phyloP scores from a whole-genome alignment of 768 basidiomycete genomes.

The Galerina marginata region DNA sequence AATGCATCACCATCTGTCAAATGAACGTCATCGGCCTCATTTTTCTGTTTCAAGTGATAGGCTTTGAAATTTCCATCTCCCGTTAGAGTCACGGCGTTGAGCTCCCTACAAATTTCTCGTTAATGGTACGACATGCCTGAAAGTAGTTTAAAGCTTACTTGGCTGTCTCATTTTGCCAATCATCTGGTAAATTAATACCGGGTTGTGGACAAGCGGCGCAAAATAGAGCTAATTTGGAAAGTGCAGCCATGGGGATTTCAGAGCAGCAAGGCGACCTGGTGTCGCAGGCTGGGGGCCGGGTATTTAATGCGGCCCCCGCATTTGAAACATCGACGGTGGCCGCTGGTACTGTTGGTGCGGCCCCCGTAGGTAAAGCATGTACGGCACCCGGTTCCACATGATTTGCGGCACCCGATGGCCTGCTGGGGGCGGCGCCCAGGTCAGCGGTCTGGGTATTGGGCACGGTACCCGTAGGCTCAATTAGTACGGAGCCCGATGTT shows the following conservation, averaged over 20 bases:
- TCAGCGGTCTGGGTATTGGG: too few relatives aligned
- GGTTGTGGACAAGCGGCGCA: constrained; percentile 30
- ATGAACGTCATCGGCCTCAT: constrained; percentile 21
- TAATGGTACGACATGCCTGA: not conserved
- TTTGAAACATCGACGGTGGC: too few relatives aligned
- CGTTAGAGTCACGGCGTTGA: constrained; percentile 21
- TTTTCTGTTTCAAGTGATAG: too few relatives aligned
- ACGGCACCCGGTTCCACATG: too few relatives aligned
- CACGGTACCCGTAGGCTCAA: too few relatives aligned
- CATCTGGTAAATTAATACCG: constrained; percentile 22
- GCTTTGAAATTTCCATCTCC: constrained; percentile 35
- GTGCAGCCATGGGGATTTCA: too few relatives aligned
- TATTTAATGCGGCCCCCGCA: too few relatives aligned
- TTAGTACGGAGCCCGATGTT: too few relatives aligned
- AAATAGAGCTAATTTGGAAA: constrained; percentile 15
- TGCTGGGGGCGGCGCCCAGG: too few relatives aligned
- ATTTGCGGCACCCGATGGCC: too few relatives aligned
- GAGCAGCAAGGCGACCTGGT: not conserved
- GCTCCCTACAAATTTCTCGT: constrained; percentile 3
- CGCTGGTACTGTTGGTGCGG: not conserved
- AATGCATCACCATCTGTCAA: constrained; percentile 31
- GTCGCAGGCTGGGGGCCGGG: not conserved
- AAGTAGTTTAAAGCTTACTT: not conserved
- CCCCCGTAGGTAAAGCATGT: not conserved
- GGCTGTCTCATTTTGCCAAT: constrained; percentile 16